phyloP scores from a whole-genome alignment of 257 asterid species.

The Mitragyna speciosa region DNA sequence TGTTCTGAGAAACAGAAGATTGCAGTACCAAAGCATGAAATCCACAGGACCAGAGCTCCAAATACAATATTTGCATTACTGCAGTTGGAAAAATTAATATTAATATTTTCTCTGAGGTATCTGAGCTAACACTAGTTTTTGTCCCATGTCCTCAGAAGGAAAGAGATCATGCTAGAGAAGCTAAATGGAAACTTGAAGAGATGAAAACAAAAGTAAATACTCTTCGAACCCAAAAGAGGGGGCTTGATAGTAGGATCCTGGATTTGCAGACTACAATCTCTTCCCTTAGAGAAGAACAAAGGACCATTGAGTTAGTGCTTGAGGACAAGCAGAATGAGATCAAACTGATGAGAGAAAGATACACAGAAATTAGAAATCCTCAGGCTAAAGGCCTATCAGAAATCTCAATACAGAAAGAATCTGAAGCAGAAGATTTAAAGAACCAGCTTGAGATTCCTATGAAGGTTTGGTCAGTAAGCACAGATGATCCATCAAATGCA shows the following conservation, averaged over 20 bases:
- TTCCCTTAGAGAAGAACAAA: constrained; percentile 64
- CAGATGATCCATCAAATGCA: constrained; percentile 29
- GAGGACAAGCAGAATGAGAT: constrained; percentile 59
- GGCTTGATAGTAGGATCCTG: constrained; percentile 37
- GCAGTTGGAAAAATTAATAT: neutral
- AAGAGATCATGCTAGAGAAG: constrained; percentile 42
- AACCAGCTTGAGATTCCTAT: constrained; percentile 28
- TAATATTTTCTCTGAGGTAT: neutral
- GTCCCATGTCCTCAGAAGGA: constrained; percentile 48
- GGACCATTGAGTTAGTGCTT: constrained; percentile 35
- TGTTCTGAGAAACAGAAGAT: neutral
- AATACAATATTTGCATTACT: neutral
- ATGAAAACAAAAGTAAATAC: constrained; percentile 44
- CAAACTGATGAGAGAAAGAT: constrained; percentile 33
- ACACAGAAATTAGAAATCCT: constrained; percentile 20
- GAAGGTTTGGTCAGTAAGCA: constrained; percentile 30
- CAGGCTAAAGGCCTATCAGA: constrained; percentile 38
- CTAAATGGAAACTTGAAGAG: constrained; percentile 51
- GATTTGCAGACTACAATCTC: constrained; percentile 66
- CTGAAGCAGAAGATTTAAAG: constrained; percentile 44
- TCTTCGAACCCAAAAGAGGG: constrained; percentile 48
- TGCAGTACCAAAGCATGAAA: too few relatives aligned
- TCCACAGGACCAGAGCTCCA: neutral
- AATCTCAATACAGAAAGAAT: constrained; percentile 31
- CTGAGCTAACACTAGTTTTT: neutral